phyloP scores from a whole-genome alignment of 257 asterid species.

The Solanum piurae region DNA sequence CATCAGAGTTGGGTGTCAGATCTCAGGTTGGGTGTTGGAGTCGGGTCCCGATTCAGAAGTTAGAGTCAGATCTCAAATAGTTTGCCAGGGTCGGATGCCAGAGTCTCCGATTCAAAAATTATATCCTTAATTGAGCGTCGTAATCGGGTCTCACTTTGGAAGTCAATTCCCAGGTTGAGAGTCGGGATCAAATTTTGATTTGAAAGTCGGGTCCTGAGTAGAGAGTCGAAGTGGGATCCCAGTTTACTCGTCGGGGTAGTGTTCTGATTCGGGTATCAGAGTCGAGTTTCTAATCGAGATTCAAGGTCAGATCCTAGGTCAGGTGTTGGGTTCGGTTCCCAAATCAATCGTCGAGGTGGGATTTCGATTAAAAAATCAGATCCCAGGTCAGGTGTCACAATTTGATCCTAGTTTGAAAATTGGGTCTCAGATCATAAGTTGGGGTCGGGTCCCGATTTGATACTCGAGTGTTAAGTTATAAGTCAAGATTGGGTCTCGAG shows the following conservation, averaged over 20 bases:
- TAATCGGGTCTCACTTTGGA: too few species aligned
- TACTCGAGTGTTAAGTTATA: too few species aligned
- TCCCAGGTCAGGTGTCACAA: neutral
- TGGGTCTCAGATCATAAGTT: neutral
- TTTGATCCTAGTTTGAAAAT: neutral
- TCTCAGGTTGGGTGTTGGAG: neutral
- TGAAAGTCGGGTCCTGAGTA: neutral
- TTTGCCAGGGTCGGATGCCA: neutral
- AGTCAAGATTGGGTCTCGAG: too few species aligned
- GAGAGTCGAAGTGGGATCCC: neutral
- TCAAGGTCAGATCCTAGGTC: too few species aligned
- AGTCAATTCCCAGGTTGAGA: neutral
- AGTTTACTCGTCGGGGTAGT: neutral
- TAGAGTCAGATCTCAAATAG: neutral
- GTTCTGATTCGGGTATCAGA: fast-evolving
- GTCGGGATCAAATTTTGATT: neutral
- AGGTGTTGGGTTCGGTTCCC: neutral
- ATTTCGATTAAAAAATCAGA: too few species aligned
- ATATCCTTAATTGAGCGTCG: neutral
- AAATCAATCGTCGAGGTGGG: too few species aligned
- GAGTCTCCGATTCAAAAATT: neutral
- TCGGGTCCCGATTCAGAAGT: neutral
- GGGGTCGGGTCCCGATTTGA: neutral
- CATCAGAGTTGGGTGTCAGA: neutral
- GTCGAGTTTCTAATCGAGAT: too few species aligned